These are phyloP conservation scores for Cotoneaster glaucophyllus DNA, from an alignment of 306 rosid species.

Conservation along the genomic window DNA sequence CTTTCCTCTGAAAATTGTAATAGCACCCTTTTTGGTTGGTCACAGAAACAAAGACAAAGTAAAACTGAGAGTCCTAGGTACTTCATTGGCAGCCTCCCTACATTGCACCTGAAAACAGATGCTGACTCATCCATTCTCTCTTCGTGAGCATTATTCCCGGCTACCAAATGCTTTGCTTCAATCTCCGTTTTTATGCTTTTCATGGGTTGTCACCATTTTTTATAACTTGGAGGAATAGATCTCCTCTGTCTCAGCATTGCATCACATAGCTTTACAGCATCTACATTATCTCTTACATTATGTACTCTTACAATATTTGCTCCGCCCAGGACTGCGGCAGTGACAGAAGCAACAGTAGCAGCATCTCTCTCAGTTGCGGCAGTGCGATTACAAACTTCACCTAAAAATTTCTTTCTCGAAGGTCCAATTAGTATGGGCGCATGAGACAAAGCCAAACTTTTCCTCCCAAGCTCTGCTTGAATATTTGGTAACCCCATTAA, in stretches of 20 bases:
- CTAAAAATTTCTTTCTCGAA: constrained; percentile 78
- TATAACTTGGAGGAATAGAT: constrained; percentile 1
- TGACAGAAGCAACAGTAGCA: constrained; percentile 71
- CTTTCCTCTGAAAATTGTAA: not conserved
- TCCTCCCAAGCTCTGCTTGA: constrained; percentile 47
- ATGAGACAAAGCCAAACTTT: constrained; percentile 63
- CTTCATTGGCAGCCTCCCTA: not conserved
- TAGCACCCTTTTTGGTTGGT: not conserved
- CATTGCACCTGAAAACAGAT: not conserved
- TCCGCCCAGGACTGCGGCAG: constrained; percentile 57
- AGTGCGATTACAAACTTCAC: constrained; percentile 51
- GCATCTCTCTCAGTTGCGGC: constrained; percentile 64
- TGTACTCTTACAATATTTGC: constrained; percentile 89
- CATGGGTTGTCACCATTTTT: not conserved
- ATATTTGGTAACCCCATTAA: constrained; percentile 52
- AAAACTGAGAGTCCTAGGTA: not conserved
- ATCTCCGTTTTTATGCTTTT: not conserved
- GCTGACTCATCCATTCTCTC: not conserved
- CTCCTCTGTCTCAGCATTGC: constrained; percentile 48
- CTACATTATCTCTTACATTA: constrained; percentile 67
- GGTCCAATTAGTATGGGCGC: constrained; percentile 81
- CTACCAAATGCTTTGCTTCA: not conserved
- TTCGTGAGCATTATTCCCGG: not conserved
- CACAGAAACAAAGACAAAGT: not conserved
- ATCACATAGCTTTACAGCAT: constrained; percentile 76